phyloP scores from a whole-genome alignment of 805 yeast species.

The Ogataea methylovora region DNA sequence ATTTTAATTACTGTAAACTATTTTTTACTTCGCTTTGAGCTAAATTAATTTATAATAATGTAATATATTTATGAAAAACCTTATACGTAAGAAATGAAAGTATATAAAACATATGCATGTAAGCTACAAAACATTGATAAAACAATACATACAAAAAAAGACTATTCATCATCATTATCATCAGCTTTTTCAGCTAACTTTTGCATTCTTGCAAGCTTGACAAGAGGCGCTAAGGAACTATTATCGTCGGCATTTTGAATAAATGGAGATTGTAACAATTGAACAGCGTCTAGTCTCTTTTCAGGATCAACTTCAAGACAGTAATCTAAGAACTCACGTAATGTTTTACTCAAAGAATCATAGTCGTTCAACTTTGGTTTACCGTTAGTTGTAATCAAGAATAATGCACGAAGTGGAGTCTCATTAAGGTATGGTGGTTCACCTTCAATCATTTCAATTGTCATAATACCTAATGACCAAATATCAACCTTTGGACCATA shows the following conservation, averaged over 20 bases:
- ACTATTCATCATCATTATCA: conserved; percentile 1
- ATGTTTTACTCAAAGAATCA: conserved; percentile 58
- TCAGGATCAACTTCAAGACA: conserved; percentile 81
- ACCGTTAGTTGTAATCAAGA: conserved; percentile 72
- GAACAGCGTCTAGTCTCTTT: conserved; percentile 69
- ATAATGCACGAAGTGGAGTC: conserved; percentile 70
- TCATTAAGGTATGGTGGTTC: conserved; percentile 82
- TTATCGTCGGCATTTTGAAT: conserved; percentile 57
- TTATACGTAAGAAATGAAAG: too few relatives aligned
- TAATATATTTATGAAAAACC: too few relatives aligned
- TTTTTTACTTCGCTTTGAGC: too few relatives aligned
- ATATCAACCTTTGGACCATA: conserved; percentile 79
- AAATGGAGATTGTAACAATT: conserved; percentile 61
- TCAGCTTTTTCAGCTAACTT: conserved; percentile 30
- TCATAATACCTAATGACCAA: conserved; percentile 81
- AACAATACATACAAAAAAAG: too few relatives aligned
- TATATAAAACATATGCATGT: too few relatives aligned
- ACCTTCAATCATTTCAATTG: conserved; percentile 81
- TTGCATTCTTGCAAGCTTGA: conserved; percentile 64
- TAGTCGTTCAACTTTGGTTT: conserved; percentile 72
- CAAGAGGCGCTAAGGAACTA: conserved; percentile 60
- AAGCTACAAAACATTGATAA: too few relatives aligned
- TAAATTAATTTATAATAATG: too few relatives aligned
- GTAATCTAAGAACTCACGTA: conserved; percentile 66
- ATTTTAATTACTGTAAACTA: too few relatives aligned